A percentile compares a stretch with the other conserved stretches of the same genome.
Evolutionary conservation across 169 alveolate genomes (phyloP).

Genomic region (Blepharisma undulans): DNA sequence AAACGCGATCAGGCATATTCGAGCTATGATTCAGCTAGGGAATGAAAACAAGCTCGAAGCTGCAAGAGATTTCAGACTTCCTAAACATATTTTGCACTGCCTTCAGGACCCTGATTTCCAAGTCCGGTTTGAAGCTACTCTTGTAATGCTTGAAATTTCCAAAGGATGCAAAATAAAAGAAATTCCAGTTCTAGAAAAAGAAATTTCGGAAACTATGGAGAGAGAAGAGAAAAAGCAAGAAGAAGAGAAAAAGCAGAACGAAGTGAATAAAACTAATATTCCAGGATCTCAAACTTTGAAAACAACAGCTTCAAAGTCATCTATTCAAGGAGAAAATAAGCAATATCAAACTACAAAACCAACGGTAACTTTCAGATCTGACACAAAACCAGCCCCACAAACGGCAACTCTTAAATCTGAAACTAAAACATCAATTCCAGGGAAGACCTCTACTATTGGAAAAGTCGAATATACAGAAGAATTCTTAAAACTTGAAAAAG

Average conservation of each 20-base stretch:
- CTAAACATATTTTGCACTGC: constrained; percentile 60
- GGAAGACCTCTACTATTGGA: neutral
- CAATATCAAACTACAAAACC: neutral
- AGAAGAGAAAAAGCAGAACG: neutral
- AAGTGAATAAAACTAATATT: neutral
- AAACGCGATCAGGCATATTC: constrained; percentile 65
- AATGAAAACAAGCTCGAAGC: constrained; percentile 70
- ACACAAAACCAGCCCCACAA: constrained; percentile 12
- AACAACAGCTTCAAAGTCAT: neutral
- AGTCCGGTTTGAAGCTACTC: constrained; percentile 55
- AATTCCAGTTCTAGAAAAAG: neutral
- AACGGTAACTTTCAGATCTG: neutral
- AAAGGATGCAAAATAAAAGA: constrained; percentile 43
- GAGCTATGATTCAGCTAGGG: constrained; percentile 68
- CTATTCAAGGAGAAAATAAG: neutral
- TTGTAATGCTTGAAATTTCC: constrained; percentile 48
- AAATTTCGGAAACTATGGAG: neutral
- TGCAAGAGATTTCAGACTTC: constrained; percentile 75
- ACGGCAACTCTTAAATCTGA: neutral
- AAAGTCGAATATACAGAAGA: constrained; percentile 16
- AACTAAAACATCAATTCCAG: neutral
- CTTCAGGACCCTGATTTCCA: constrained; percentile 50
- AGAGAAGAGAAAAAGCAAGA: neutral
- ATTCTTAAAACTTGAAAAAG: neutral
- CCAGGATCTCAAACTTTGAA: neutral